Conservation (phyloP, 495 filamentous ascomycete genomes). For the Penicillium atrosanguineum region DNA sequence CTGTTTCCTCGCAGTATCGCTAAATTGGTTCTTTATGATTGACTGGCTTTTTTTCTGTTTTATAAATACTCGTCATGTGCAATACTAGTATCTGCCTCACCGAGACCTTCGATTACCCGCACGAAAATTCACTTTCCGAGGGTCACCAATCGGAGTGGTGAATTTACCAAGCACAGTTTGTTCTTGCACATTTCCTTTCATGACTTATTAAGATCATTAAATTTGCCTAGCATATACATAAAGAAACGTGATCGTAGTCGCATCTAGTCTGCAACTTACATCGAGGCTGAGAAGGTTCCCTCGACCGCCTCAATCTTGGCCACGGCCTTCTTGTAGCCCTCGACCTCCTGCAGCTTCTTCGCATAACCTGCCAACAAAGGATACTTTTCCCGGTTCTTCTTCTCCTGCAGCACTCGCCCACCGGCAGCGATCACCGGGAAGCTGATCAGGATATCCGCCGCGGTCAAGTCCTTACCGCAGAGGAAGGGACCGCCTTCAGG, state of each 20-base stretch:
- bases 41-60: background rate
- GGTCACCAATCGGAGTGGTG: background rate
- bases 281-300: slow-evolving; percentile 48
- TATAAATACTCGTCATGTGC: background rate
- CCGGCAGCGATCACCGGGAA: slow-evolving; percentile 65
- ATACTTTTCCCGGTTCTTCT: slow-evolving; percentile 53
- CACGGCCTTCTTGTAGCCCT: slow-evolving; percentile 60
- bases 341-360: slow-evolving; percentile 55
- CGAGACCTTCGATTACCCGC: background rate
- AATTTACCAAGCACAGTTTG: background rate
- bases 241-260: background rate
- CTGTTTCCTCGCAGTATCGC: background rate
- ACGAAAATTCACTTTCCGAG: background rate
- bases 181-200: background rate
- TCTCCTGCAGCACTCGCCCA: slow-evolving; percentile 40
- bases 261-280: slow-evolving; percentile 18
- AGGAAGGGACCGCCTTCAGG: slow-evolving; percentile 64
- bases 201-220: background rate
- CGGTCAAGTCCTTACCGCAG: slow-evolving; percentile 68
- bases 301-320: slow-evolving; percentile 62
- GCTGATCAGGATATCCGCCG: slow-evolving; percentile 77
- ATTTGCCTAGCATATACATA: background rate
- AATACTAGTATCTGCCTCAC: background rate
- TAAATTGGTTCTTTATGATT: background rate
- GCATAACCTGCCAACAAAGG: slow-evolving; percentile 64